phyloP scores from a whole-genome alignment of 129 eudicot species.

The Flaveria linearis region DNA sequence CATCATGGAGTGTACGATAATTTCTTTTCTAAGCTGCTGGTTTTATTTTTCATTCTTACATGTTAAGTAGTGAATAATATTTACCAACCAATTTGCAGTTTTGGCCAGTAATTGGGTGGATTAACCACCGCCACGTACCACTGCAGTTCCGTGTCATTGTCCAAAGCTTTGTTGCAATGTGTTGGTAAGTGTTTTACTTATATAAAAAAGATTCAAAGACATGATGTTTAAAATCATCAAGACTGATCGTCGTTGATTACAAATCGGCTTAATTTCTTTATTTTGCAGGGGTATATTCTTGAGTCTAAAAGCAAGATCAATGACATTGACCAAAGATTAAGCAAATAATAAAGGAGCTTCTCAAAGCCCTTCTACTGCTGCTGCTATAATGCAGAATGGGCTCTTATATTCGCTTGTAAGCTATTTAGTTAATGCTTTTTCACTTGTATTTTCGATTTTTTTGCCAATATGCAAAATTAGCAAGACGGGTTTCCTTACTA shows the following conservation, averaged over 20 bases:
- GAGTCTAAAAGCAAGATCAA: constrained; percentile 72
- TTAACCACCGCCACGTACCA: constrained; percentile 86
- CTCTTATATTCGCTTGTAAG: constrained; percentile 13
- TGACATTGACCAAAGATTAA: constrained; percentile 56
- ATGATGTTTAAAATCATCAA: background rate
- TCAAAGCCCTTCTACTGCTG: constrained; percentile 27
- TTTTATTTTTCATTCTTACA: background rate
- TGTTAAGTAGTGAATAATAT: background rate
- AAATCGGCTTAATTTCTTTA: background rate
- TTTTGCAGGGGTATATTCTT: constrained; percentile 83
- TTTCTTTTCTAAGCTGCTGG: background rate
- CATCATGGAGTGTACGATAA: constrained; percentile 78
- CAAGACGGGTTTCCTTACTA: background rate
- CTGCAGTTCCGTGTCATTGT: constrained; percentile 86
- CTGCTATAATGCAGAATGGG: constrained; percentile 12
- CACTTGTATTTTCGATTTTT: background rate
- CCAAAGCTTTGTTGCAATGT: constrained; percentile 79
- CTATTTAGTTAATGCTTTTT: constrained; percentile 7
- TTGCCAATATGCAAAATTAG: constrained; percentile 2
- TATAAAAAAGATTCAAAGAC: background rate
- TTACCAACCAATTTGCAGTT: constrained; percentile 49
- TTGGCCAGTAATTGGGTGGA: constrained; percentile 96
- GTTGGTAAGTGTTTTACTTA: constrained; percentile 54
- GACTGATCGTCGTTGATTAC: background rate
- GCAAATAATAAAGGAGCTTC: constrained; percentile 23